Percentiles rank a stretch among this genome's conserved stretches.
These are phyloP conservation scores for Carex littledalei DNA, from an alignment of 176 grass and related monocot species.

Conservation along the genomic window DNA sequence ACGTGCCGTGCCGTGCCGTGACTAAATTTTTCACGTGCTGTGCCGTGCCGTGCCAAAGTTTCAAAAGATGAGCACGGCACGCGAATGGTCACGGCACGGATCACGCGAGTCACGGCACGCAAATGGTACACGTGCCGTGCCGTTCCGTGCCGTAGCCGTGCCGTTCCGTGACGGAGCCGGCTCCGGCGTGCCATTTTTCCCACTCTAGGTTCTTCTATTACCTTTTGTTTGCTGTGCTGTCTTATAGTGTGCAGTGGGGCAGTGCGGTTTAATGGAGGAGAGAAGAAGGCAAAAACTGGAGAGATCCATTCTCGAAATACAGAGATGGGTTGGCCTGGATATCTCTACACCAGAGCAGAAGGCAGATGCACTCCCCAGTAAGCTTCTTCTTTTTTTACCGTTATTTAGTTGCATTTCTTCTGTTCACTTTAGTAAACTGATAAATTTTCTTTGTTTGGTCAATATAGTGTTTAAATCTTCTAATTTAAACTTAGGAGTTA, in stretches of 20 bases:
- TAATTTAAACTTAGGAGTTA: neutral
- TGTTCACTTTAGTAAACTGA: neutral
- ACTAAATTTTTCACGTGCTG: no score
- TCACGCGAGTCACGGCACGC: no score
- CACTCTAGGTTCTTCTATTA: conserved; percentile 17
- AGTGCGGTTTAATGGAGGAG: conserved; percentile 23
- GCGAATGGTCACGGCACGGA: no score
- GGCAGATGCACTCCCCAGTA: conserved; percentile 95
- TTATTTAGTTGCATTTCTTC: neutral
- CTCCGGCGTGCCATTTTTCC: no score
- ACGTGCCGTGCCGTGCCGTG: no score
- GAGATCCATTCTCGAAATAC: conserved; percentile 10
- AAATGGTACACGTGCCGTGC: no score
- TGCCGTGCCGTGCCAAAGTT: no score
- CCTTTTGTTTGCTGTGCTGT: conserved; percentile 26
- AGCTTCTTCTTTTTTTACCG: neutral
- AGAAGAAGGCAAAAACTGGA: conserved; percentile 25
- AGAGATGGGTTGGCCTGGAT: conserved; percentile 58
- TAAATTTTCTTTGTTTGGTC: neutral
- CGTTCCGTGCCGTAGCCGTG: no score
- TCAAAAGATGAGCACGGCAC: no score
- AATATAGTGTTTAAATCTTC: neutral
- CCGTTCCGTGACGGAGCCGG: no score
- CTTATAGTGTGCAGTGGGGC: conserved; percentile 18
- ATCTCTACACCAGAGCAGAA: conserved; percentile 67